phyloP scores from a whole-genome alignment of 2,329 filamentous ascomycete genomes.

The Phyllosticta paracitricarpa region DNA sequence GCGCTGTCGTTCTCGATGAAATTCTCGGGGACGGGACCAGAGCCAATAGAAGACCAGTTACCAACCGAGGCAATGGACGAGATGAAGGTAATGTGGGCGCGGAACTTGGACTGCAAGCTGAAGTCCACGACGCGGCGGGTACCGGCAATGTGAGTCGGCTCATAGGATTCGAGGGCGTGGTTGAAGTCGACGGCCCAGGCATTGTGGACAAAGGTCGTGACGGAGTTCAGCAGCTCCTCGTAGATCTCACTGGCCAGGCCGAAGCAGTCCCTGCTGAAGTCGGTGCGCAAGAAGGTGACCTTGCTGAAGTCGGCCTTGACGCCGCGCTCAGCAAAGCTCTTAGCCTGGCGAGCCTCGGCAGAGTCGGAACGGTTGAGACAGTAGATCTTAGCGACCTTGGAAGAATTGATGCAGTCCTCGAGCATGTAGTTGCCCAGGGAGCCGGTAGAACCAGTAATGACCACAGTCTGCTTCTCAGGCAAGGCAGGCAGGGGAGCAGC shows the following conservation, averaged over 20 bases:
- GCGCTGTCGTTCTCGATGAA: conserved; percentile 18
- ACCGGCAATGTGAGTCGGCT: conserved; percentile 21
- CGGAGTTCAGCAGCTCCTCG: neutral
- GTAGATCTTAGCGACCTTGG: conserved; percentile 9
- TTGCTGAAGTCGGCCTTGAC: conserved; percentile 3
- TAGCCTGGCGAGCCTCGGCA: neutral
- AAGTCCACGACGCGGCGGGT: conserved; percentile 26
- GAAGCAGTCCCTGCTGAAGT: conserved; percentile 10
- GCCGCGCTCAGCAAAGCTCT: conserved; percentile 5
- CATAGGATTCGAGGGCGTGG: conserved; percentile 21
- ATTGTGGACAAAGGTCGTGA: conserved; percentile 27
- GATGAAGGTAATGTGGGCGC: conserved; percentile 26
- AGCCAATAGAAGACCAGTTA: conserved; percentile 13
- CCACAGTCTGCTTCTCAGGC: conserved; percentile 7
- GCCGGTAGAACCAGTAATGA: conserved; percentile 14
- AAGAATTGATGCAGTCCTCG: conserved; percentile 9
- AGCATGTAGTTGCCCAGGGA: conserved; percentile 14
- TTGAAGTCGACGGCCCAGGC: conserved; percentile 33
- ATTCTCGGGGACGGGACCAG: conserved; percentile 21
- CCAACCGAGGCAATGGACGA: conserved; percentile 29
- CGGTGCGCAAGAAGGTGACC: conserved; percentile 8
- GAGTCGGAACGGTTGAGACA: conserved; percentile 12
- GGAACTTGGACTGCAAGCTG: conserved; percentile 18
- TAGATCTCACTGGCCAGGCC: conserved; percentile 7
- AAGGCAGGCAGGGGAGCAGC: neutral